Evolutionary conservation across 805 yeast species (phyloP).

Genomic region (Wickerhamomyces strasburgensis): DNA sequence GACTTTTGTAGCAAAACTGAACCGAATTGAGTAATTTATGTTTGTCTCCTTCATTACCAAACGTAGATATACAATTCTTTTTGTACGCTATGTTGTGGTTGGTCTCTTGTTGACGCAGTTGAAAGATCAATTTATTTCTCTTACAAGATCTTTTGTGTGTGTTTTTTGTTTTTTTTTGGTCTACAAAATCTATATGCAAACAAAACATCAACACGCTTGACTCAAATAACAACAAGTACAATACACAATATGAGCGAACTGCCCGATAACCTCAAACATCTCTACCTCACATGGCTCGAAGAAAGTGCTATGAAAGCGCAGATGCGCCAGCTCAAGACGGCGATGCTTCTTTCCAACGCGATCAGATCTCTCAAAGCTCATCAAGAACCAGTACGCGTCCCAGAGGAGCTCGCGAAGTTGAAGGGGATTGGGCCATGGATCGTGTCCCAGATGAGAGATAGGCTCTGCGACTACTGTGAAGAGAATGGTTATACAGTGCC

Average conservation of each 20-base stretch:
- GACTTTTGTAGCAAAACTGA: too few relatives aligned
- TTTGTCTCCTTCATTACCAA: too few relatives aligned
- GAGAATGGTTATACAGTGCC: conserved; percentile 48
- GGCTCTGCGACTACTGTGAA: conserved; percentile 50
- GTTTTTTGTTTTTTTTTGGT: too few relatives aligned
- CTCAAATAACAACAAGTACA: neutral
- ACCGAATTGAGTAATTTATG: too few relatives aligned
- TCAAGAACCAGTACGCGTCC: conserved; percentile 43
- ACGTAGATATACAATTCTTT: too few relatives aligned
- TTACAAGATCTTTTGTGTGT: too few relatives aligned
- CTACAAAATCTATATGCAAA: too few relatives aligned
- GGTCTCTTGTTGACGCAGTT: too few relatives aligned
- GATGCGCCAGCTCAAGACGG: conserved; percentile 46
- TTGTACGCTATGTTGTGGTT: too few relatives aligned
- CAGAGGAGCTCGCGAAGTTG: conserved; percentile 53
- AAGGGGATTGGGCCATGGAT: conserved; percentile 72
- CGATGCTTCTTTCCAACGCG: conserved; percentile 52
- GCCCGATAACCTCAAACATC: conserved; percentile 43
- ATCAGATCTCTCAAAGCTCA: conserved; percentile 42
- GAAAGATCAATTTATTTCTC: too few relatives aligned
- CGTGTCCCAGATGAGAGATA: conserved; percentile 42
- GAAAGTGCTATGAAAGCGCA: conserved; percentile 43
- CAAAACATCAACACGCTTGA: neutral
- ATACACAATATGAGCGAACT: conserved; percentile 17
- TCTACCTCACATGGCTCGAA: conserved; percentile 56